A percentile compares a stretch with the other conserved stretches of the same genome.
These are phyloP conservation scores for Pichia insulana DNA, from an alignment of 805 yeast species.

Conservation along the genomic window DNA sequence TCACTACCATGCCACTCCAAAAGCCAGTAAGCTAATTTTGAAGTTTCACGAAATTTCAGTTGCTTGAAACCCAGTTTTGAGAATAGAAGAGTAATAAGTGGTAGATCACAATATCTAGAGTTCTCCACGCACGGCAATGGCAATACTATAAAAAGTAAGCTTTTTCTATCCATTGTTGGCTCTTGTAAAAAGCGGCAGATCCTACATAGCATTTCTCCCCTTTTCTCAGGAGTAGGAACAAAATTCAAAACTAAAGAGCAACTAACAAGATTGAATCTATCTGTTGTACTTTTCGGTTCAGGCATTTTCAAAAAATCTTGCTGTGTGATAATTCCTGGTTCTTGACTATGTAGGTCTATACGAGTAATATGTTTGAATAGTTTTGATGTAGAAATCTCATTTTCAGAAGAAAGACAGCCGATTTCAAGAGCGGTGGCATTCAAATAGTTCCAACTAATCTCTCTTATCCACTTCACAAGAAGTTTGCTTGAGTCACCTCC, in stretches of 20 bases:
- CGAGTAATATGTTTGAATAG: constrained; percentile 45
- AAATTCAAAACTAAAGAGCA: constrained; percentile 85
- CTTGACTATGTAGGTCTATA: constrained; percentile 77
- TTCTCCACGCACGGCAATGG: constrained; percentile 83
- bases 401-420: constrained; percentile 67
- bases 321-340: constrained; percentile 49
- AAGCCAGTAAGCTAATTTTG: constrained; percentile 68
- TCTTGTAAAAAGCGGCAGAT: constrained; percentile 46
- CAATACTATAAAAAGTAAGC: constrained; percentile 63
- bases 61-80: constrained; percentile 54
- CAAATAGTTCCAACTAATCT: constrained; percentile 4
- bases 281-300: constrained; percentile 37
- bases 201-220: constrained; percentile 73
- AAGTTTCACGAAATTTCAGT: constrained; percentile 45
- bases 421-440: constrained; percentile 58
- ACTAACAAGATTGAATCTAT: constrained; percentile 58
- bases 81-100: constrained; percentile 1
- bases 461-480: constrained; percentile 59
- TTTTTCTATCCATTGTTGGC: constrained; percentile 19
- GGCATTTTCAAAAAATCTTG: constrained; percentile 83
- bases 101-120: constrained; percentile 58
- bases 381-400: constrained; percentile 54
- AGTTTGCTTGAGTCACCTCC: constrained; percentile 91
- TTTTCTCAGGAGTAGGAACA: constrained; percentile 58
- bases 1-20: constrained; percentile 38